These are phyloP conservation scores for Secale cereale DNA, from an alignment of 176 grass and related monocot genomes.

Conservation along the genomic window DNA sequence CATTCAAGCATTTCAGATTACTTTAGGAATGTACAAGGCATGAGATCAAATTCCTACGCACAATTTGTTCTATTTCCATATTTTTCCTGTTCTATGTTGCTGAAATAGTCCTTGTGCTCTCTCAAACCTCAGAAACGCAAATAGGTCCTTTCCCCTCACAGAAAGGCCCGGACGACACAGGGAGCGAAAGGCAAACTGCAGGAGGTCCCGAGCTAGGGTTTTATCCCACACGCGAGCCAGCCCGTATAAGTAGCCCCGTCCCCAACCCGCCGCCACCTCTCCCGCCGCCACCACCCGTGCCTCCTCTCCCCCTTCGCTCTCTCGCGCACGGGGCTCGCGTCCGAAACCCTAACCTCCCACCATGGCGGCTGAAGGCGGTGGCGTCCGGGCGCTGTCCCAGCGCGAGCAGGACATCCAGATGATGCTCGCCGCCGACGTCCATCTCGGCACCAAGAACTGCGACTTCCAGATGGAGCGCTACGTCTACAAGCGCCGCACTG, in stretches of 20 bases:
- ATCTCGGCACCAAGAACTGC: slow-evolving; percentile 98
- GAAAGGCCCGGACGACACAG: background rate
- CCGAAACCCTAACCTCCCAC: background rate
- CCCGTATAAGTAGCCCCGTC: slow-evolving; percentile 43
- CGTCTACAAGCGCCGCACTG: slow-evolving; percentile 63
- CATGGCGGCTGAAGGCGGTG: slow-evolving; percentile 26
- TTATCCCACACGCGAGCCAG: slow-evolving; percentile 19
- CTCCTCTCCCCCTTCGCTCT: slow-evolving; percentile 7
- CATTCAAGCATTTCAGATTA: too few relatives aligned
- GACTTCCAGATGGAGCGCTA: slow-evolving; percentile 99
- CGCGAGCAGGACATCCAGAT: slow-evolving; percentile 75
- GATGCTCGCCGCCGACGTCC: slow-evolving; percentile 89
- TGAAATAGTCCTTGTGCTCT: background rate
- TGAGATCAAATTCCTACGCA: too few relatives aligned
- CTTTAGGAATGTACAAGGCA: too few relatives aligned
- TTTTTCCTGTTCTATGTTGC: too few relatives aligned
- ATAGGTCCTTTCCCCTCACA: background rate
- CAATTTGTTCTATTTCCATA: too few relatives aligned
- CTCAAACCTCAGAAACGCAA: background rate
- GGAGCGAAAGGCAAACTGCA: background rate
- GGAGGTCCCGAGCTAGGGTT: slow-evolving; percentile 40
- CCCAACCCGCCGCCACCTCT: background rate
- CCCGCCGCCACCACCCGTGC: slow-evolving; percentile 23
- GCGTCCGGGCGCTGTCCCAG: slow-evolving; percentile 39
- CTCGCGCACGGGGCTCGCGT: slow-evolving; percentile 1